These are phyloP conservation scores for Claviceps humidiphila DNA, from an alignment of 2,329 filamentous ascomycete species.

Conservation along the genomic window DNA sequence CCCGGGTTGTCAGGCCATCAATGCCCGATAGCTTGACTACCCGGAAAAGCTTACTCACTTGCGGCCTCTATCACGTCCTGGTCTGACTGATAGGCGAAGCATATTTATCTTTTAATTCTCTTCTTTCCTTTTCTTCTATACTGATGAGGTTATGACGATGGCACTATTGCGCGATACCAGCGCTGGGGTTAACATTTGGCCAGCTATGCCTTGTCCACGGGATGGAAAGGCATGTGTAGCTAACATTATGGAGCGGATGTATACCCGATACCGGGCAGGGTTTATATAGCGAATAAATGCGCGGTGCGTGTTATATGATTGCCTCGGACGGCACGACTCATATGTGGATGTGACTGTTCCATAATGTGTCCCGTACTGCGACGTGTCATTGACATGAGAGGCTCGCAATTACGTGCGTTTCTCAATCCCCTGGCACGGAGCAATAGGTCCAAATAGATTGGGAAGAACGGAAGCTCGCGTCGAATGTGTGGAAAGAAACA, in stretches of 20 bases:
- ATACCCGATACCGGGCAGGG: background rate
- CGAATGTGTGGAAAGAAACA: background rate
- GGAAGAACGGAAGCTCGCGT: background rate
- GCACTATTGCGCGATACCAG: background rate
- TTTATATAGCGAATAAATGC: background rate
- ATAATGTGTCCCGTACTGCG: background rate
- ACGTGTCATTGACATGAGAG: background rate
- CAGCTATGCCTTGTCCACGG: constrained; percentile 1
- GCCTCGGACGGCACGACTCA: background rate
- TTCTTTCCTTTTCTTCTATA: background rate
- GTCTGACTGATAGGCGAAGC: constrained; percentile 15
- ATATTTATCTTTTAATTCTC: constrained; percentile 15
- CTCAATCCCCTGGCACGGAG: background rate
- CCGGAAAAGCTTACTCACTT: background rate
- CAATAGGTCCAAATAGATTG: background rate
- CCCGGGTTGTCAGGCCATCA: background rate
- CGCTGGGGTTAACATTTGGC: background rate
- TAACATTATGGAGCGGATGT: constrained; percentile 3
- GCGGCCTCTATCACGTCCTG: background rate
- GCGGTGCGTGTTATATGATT: background rate
- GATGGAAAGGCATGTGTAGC: constrained; percentile 5
- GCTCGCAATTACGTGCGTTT: background rate
- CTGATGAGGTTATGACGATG: constrained; percentile 21
- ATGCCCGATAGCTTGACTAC: background rate
- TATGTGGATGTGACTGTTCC: background rate